Evolutionary conservation across 1,139 yeast species (phyloP), one percentile per base, ranked within the genome.

Genomic region (Suhomyces bribrorum): DNA sequence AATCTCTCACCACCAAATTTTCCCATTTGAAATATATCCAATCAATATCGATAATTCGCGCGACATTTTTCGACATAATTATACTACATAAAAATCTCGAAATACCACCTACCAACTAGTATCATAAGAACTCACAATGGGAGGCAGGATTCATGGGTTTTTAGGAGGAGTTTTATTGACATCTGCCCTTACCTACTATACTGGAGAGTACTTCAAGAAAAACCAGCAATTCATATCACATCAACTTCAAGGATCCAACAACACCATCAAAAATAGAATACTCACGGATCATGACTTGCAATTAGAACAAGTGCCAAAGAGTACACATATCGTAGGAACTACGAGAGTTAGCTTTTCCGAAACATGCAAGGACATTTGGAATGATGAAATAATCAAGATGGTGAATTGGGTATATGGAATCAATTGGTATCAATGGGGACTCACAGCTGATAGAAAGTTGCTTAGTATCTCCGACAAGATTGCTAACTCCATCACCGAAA

Each of bases 281-380:
- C 66, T 71, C 34, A 61, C 74, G 13, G 61, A 69, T 41, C 58
- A 54, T 34, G 72, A 62, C 48, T 60, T 57, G 45, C 64, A 59
- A 48, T 62, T 57, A 50, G 61, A 47, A 13, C 50, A 71, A 17
- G 62, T 70, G 15, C 76, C 73, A 42, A 56, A 62, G 28, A 64
- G 74, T 32, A 69, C 79, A 30, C 69, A 73, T 28, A 63, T 69
- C 27, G 42, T 41, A 14, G 38, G 46, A 16, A 51, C 54, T 13
- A 40, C 45, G n/a, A 52, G 70, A 26, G 56, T 57, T 4, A 53
- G 57, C 26, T 41, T 79, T 30, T 53, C 54, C 8, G 92, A 87
- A 58, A 82, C 90, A 0, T 69, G 77, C 46, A 86, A 83, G 52
- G 95, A 87, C 54, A 71, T 86, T 32, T 87, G 96, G 96, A 84